Percentiles rank a stretch among this genome's conserved stretches.
Evolutionary conservation across 1,284 basidiomycete species (phyloP).

Genomic region (Sanghuangporus weigelae): DNA sequence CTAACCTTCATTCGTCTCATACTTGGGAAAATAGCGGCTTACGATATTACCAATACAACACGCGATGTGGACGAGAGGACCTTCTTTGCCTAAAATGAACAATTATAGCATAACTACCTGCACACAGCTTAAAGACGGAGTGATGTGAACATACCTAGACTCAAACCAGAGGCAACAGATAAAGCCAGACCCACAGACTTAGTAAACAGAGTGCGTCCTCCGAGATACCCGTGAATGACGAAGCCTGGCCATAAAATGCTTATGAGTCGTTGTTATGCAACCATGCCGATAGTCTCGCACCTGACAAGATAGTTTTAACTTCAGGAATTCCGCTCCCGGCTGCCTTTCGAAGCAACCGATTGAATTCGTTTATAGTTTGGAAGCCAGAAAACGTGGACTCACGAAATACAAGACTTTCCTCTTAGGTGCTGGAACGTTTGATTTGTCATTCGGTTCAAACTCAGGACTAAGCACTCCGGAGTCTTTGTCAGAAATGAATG

Average conservation of each 20-base stretch:
- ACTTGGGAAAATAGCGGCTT: conserved; percentile 82
- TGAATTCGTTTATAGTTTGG: conserved; percentile 19
- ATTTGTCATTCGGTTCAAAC: conserved; percentile 31
- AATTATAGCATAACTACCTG: conserved; percentile 19
- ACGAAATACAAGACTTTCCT: conserved; percentile 83
- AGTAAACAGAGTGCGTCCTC: conserved; percentile 84
- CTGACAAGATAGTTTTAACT: conserved; percentile 94
- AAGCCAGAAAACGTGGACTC: conserved; percentile 25
- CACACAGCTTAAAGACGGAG: conserved; percentile 5
- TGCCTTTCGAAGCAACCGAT: conserved; percentile 44
- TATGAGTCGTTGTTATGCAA: conserved; percentile 5
- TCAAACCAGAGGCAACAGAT: conserved; percentile 86
- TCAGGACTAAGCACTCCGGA: conserved; percentile 62
- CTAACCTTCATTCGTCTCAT: conserved; percentile 88
- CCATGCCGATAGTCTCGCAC: conserved; percentile 30
- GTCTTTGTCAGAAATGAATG: conserved; percentile 85
- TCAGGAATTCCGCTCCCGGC: conserved; percentile 96
- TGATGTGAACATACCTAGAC: conserved; percentile 51
- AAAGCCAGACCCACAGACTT: conserved; percentile 88
- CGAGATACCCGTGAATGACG: conserved; percentile 96
- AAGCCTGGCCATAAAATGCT: conserved; percentile 55
- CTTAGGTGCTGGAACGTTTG: conserved; percentile 31
- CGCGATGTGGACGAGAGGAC: conserved; percentile 95
- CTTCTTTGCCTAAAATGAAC: conserved; percentile 69
- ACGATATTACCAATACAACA: conserved; percentile 94